Conservation (phyloP, 2,329 filamentous ascomycete species). For the Fusarium pseudocircinatum region DNA sequence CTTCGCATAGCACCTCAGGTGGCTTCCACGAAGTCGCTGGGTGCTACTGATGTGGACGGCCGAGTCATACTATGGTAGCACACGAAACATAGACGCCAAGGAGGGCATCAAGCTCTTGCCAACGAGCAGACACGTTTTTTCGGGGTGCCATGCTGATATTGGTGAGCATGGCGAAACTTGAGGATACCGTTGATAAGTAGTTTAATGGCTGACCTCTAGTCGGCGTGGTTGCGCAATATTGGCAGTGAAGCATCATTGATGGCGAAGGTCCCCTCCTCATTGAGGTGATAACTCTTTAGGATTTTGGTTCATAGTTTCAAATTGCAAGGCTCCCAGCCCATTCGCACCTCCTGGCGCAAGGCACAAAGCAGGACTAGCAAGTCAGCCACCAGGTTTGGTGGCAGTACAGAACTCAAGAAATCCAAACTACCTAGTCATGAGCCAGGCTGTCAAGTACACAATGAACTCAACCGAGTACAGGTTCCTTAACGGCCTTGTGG, state of each 20-base stretch:
- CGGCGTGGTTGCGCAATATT: background rate
- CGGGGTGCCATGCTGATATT: background rate
- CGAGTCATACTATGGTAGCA: background rate
- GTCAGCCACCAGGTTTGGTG: slow-evolving; percentile 5
- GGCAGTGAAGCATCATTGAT: background rate
- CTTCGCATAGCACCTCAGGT: background rate
- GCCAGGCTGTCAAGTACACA: slow-evolving; percentile 1
- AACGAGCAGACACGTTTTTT: background rate
- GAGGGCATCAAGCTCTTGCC: background rate
- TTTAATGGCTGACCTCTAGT: background rate
- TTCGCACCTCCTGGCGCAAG: slow-evolving; percentile 21
- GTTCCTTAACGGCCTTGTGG: background rate
- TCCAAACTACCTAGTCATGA: background rate
- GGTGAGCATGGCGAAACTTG: background rate
- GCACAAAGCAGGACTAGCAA: slow-evolving; percentile 19
- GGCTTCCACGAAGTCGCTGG: background rate
- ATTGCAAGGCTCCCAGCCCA: background rate
- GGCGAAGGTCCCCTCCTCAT: background rate
- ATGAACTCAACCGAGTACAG: background rate
- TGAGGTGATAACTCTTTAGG: background rate
- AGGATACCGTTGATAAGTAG: background rate
- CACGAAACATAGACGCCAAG: background rate
- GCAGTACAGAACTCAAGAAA: background rate
- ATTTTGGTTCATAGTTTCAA: slow-evolving; percentile 6
- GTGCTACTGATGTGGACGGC: background rate